These are phyloP conservation scores for Pueraria montana DNA, from an alignment of 306 rosid genomes.

Conservation along the genomic window DNA sequence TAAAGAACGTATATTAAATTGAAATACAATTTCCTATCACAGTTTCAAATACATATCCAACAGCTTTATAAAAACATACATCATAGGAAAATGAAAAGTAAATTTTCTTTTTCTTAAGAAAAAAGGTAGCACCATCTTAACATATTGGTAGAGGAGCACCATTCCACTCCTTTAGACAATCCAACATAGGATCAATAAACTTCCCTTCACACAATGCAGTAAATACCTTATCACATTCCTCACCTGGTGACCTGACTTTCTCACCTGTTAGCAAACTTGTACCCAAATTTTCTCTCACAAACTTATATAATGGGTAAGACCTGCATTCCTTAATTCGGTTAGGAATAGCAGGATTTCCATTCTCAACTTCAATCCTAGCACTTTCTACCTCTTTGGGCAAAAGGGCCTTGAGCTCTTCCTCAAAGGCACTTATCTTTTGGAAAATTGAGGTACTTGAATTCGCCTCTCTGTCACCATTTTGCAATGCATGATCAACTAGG, in stretches of 20 bases:
- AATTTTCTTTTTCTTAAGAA: neutral
- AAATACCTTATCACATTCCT: conserved; percentile 87
- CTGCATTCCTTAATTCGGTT: conserved; percentile 80
- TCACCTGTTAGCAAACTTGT: conserved; percentile 83
- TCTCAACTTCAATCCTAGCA: conserved; percentile 67
- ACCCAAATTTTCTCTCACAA: conserved; percentile 77
- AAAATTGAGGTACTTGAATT: conserved; percentile 72
- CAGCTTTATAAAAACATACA: conserved; percentile 1
- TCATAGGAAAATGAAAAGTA: conserved; percentile 18
- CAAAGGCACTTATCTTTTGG: conserved; percentile 78
- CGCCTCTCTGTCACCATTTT: conserved; percentile 70
- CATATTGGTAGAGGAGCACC: conserved; percentile 89
- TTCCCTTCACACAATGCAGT: conserved; percentile 74
- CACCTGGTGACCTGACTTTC: conserved; percentile 82
- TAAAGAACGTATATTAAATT: neutral
- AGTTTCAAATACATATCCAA: conserved; percentile 37
- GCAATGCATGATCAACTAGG: conserved; percentile 83
- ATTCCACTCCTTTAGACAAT: conserved; percentile 87
- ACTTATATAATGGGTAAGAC: conserved; percentile 84
- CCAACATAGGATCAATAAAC: conserved; percentile 80
- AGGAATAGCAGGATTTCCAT: conserved; percentile 63
- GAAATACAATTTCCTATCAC: conserved; percentile 21
- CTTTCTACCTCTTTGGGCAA: conserved; percentile 84
- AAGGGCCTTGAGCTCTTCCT: conserved; percentile 72
- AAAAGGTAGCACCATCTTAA: conserved; percentile 42